Conservation (phyloP, 352 stramenopile genomes). For the Phytophthora vignae region DNA sequence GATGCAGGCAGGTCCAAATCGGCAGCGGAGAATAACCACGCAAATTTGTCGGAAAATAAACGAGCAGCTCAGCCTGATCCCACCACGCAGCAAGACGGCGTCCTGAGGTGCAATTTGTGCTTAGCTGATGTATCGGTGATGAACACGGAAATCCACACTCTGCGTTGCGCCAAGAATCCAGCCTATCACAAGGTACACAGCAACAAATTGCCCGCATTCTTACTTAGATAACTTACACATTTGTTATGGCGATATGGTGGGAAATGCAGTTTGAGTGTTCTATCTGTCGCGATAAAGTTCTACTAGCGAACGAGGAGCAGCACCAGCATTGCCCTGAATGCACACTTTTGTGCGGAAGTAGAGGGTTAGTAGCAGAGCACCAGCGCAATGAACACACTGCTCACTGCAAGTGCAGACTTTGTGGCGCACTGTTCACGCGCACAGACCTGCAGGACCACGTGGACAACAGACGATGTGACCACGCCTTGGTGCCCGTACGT, state of each 20-base stretch:
- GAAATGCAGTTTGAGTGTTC: conserved; percentile 47
- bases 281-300: conserved; percentile 45
- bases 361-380: conserved; percentile 21
- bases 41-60: neutral
- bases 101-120: conserved; percentile 39
- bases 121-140: conserved; percentile 39
- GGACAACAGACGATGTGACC: conserved; percentile 26
- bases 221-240: neutral
- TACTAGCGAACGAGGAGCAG: conserved; percentile 31
- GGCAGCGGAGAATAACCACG: neutral
- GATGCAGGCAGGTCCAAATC: neutral
- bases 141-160: conserved; percentile 49
- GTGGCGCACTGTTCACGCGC: conserved; percentile 39
- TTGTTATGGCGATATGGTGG: conserved; percentile 1
- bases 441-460: conserved; percentile 31
- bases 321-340: conserved; percentile 60
- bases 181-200: conserved; percentile 59
- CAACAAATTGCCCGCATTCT: neutral
- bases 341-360: conserved; percentile 26
- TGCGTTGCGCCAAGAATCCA: conserved; percentile 56
- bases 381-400: conserved; percentile 27
- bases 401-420: conserved; percentile 39
- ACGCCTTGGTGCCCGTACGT: conserved; percentile 39
- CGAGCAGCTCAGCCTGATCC: neutral
- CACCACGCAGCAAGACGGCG: neutral